Percentiles rank a stretch among this genome's conserved stretches.
These are phyloP conservation scores for Mortierella sp. DNA, from an alignment of 371 early-diverging fungal genomes.

Conservation along the genomic window DNA sequence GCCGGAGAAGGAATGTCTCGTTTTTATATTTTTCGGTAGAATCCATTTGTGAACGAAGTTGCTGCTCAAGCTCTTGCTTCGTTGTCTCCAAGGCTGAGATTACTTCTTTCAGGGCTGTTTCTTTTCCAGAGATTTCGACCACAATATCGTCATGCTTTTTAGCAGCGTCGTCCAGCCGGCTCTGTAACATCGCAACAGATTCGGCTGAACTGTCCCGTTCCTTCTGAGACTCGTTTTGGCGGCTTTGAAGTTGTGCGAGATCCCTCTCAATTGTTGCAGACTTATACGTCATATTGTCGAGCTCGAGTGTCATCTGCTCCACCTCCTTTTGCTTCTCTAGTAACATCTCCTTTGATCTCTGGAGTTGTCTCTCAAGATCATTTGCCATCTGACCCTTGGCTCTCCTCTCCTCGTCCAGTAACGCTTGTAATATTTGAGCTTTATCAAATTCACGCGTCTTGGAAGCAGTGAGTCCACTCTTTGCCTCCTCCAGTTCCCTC, in stretches of 20 bases:
- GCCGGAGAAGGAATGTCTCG: not conserved
- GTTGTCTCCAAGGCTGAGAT: constrained; percentile 5
- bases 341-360: constrained; percentile 1
- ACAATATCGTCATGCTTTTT: not conserved
- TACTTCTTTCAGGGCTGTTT: not conserved
- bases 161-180: constrained; percentile 1
- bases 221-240: not conserved
- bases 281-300: not conserved
- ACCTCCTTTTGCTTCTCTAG: constrained; percentile 25
- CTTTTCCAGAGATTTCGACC: not conserved
- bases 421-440: not conserved
- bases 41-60: not conserved
- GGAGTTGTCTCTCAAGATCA: constrained; percentile 9
- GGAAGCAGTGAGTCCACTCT: not conserved
- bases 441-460: not conserved
- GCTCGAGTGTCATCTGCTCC: constrained; percentile 17
- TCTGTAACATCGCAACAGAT: not conserved
- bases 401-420: constrained; percentile 17
- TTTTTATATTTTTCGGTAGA: not conserved
- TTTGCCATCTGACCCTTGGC: not conserved
- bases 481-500: not conserved
- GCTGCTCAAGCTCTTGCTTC: not conserved
- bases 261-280: constrained; percentile 8
- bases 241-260: not conserved
- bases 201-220: not conserved